Base-by-base conservation (phyloP, 2,329 filamentous ascomycete genomes). In the Fusarium domesticum region DNA sequence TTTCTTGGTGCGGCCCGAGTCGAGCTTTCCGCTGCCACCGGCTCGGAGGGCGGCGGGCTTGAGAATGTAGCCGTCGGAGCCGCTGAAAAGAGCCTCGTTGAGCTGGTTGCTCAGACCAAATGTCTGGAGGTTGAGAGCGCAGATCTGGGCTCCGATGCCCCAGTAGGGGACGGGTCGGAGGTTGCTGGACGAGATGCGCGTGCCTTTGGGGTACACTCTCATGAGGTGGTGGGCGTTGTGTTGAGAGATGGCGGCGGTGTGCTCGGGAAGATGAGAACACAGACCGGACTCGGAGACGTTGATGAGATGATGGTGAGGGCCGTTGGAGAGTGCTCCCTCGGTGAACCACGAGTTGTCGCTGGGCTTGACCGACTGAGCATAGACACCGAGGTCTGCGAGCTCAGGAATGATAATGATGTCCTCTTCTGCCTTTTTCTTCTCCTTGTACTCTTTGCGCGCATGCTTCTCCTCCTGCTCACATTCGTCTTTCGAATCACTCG, bases 301-400 rank as follows among this genome's bases (percentile, higher is more conserved):
- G 72, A 85, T 83, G 50, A 84, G 75, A 45, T 84, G 81, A 57
- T 84, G 77, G 48, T 83, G 79, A 23, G 81, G 81, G 0, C 73
- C 77, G 43, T 85, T 80, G 59, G 71, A 59, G 18, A 77, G 63
- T 14, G 64, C 52, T 3, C 68, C 70, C 4, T 67, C 57, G 15
- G 80, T 75, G 58, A 75, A 85, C 83, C 83, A 87, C 0, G 80
- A 82, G 55, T 82, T 78, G 63, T 86, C 76, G 42, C 67, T 65
- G 1, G 83, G 83, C 59, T 87, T 87, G 43, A 86, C 81, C 0
- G 80, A 84, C 59, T 87, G 83, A 0, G 83, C 83, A 52, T 86
- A 87, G 2, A 87, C 80, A 4, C 83, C 83, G 0, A 87, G 70
- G 33, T 76, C 77, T 1, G 81, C 81, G 2, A 87, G 74, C 54